Base-by-base conservation (phyloP, 805 yeast species). In the Wickerhamiella brachini region DNA sequence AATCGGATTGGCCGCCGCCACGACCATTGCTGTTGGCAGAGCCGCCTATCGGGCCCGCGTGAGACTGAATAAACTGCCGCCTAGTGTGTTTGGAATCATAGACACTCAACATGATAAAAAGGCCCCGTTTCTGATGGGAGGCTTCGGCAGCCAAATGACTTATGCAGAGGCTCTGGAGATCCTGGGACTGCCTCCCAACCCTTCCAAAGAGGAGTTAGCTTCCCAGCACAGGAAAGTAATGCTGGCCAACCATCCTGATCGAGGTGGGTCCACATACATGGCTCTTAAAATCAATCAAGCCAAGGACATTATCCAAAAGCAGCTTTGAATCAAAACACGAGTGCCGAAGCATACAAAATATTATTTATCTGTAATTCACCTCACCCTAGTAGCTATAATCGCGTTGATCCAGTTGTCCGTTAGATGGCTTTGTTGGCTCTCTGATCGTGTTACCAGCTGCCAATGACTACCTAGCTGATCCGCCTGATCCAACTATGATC, bases 251-350 rank as follows among this genome's bases (percentile, higher is more conserved):
- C 97, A 89, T 64, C 97, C 97, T 10, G 97, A 89, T 70, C 84
- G 81, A 64, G 96, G 96, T 34, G 97, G 97, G 1, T 83, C 94
- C 10, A 85, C 94, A 24, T 87, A 77, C 61, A 65, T 89, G 66
- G 95, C 97, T 46, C 81, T 89, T 53, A 89, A 89, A 71, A 83
- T 89, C 54, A 89, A 89, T 65, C 95, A 89, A 69, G 96, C 97
- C 39, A 26, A 29, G 12, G 39, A 45, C 15, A 18, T 45, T 23
- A 29, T 45, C n/a, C 29, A 45, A 17, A 45, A 29, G 39, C 37
- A 45, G 3, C n/a, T 44, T n/a, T 37, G 26, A 24, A n/a, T n/a
- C n/a, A n/a, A n/a, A n/a, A n/a, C n/a, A n/a, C n/a, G n/a, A n/a
- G n/a, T n/a, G n/a, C n/a, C n/a, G n/a, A n/a, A n/a, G n/a, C n/a